Conservation (phyloP, 2,329 filamentous ascomycete genomes). For the Xenosphaeropsis pyriputrescens region DNA sequence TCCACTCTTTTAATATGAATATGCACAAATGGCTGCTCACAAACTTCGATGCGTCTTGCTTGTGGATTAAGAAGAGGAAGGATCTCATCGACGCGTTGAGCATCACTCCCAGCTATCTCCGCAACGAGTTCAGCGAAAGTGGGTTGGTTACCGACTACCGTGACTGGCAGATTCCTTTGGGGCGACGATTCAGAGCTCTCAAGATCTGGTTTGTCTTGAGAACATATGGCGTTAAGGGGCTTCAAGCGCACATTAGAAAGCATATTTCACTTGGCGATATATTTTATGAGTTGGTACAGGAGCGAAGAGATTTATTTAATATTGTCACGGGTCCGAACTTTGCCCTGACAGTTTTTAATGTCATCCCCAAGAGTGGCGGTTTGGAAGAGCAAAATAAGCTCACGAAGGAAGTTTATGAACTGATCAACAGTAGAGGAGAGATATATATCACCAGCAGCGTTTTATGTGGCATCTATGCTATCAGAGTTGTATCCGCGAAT, state of each 20-base stretch:
- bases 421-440: slow-evolving; percentile 57
- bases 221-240: slow-evolving; percentile 62
- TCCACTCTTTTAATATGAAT: slow-evolving; percentile 89
- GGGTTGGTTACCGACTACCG: slow-evolving; percentile 88
- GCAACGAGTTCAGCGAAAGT: slow-evolving; percentile 65
- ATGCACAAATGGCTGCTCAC: slow-evolving; percentile 96
- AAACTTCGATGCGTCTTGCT: slow-evolving; percentile 75
- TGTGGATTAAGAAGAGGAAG: slow-evolving; percentile 62
- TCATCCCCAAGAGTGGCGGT: slow-evolving; percentile 28
- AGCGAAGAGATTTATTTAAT: slow-evolving; percentile 55
- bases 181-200: slow-evolving; percentile 71
- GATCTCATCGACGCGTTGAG: slow-evolving; percentile 70
- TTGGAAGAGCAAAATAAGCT: slow-evolving; percentile 45
- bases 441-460: slow-evolving; percentile 74
- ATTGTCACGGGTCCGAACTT: slow-evolving; percentile 64
- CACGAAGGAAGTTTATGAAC: slow-evolving; percentile 63
- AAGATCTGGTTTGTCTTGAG: slow-evolving; percentile 95
- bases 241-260: slow-evolving; percentile 58
- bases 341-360: slow-evolving; percentile 62
- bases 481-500: slow-evolving; percentile 67
- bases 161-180: slow-evolving; percentile 94
- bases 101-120: slow-evolving; percentile 68
- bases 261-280: slow-evolving; percentile 55
- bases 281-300: slow-evolving; percentile 47
- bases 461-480: slow-evolving; percentile 59